Conservation (phyloP, 176 grass and related monocot genomes). For the Raddia guianensis region DNA sequence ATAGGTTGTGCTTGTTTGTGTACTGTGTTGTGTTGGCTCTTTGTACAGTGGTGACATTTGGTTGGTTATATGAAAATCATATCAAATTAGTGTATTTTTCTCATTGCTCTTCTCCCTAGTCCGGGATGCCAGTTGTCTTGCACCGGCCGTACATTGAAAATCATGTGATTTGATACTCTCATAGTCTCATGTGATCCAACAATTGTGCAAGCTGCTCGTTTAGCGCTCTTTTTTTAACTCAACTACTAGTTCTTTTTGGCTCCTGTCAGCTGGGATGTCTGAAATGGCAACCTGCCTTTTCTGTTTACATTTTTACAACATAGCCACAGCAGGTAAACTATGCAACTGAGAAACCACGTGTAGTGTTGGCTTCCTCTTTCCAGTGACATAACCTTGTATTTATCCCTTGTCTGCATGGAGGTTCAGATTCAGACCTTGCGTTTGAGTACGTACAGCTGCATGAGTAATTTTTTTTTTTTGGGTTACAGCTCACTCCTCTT, state of each 20-base stretch:
- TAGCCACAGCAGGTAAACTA: neutral
- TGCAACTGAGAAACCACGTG: neutral
- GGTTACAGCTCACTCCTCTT: neutral
- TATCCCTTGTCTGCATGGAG: conserved; percentile 1
- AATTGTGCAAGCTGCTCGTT: neutral
- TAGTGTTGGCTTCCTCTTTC: conserved; percentile 14
- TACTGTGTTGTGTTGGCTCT: conserved; percentile 32
- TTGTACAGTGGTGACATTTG: conserved; percentile 57
- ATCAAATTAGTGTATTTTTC: conserved; percentile 36
- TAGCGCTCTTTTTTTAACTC: neutral
- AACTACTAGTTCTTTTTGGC: neutral
- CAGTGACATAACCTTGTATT: neutral
- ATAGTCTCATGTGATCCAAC: conserved; percentile 9
- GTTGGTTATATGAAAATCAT: conserved; percentile 49
- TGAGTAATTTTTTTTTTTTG: neutral
- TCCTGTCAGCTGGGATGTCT: neutral
- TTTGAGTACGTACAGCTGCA: neutral
- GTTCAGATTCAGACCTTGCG: conserved; percentile 3
- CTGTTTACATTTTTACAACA: neutral
- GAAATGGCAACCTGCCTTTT: neutral
- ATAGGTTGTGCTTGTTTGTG: conserved; percentile 40
- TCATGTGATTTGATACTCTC: neutral
- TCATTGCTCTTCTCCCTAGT: neutral
- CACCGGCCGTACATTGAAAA: too few species aligned
- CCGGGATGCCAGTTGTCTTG: neutral